A percentile compares a stretch with the other conserved stretches of the same genome.
Evolutionary conservation across 164 flowering plant genomes (phyloP).

Genomic region (Buxus sempervirens): DNA sequence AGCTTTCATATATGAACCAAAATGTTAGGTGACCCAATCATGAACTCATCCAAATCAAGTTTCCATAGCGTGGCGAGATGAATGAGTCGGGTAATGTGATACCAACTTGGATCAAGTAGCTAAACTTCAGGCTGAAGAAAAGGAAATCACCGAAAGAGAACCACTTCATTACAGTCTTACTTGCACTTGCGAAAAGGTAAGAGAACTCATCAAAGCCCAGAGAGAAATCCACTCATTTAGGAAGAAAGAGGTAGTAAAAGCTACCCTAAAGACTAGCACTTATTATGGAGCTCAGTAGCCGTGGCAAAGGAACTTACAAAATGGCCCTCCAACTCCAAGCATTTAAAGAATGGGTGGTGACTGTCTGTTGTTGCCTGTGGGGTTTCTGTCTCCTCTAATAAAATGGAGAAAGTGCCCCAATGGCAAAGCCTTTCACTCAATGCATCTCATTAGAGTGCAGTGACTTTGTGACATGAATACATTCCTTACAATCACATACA

Average conservation of each 20-base stretch:
- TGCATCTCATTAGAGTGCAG: constrained; percentile 12
- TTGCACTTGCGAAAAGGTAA: constrained; percentile 1
- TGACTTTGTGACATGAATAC: constrained; percentile 8
- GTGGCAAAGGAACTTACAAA: constrained; percentile 23
- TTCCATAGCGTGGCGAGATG: background rate
- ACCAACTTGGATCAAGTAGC: background rate
- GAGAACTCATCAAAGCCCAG: background rate
- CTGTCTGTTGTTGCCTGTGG: too few relatives aligned
- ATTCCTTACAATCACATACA: constrained; percentile 14
- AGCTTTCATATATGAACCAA: too few relatives aligned
- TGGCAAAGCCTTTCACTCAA: constrained; percentile 16
- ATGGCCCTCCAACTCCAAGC: constrained; percentile 23
- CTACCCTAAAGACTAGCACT: constrained; percentile 2
- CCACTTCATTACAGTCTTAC: constrained; percentile 2
- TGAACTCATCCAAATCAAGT: too few relatives aligned
- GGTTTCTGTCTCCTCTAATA: constrained; percentile 26
- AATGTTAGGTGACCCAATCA: too few relatives aligned
- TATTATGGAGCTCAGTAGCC: constrained; percentile 20
- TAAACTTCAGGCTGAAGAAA: constrained; percentile 21
- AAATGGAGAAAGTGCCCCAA: constrained; percentile 30
- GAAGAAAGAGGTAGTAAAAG: constrained; percentile 4
- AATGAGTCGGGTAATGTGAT: background rate
- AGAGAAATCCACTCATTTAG: background rate
- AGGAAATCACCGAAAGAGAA: background rate
- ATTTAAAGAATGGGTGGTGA: constrained; percentile 25